Evolutionary conservation across 257 asterid species (phyloP), one percentile per base, ranked within the genome.

Genomic region (Schizonepeta tenuifolia): DNA sequence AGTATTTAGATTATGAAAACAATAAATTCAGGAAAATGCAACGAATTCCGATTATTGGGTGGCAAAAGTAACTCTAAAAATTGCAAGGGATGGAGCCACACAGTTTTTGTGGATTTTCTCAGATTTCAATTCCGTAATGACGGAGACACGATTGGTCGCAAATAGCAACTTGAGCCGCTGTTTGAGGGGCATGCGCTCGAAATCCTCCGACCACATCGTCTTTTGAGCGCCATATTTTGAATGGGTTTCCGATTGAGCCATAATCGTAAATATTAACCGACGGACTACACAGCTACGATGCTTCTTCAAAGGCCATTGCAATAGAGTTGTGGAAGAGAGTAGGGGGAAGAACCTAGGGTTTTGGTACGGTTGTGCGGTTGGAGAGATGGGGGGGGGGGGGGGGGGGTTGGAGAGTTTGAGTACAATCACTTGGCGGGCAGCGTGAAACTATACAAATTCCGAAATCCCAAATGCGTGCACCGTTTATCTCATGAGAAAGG

Each of bases 101-200:
- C 65, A 51, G 55, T 60, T 9, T 20, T 35, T 67, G 15, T 14
- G 22, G 35, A 13, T 41, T 47, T 41, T 15, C 43, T 69, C 67
- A 63, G 78, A 31, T 58, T 73, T 36, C 28, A 76, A 53, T n/a
- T 62, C 79, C 17, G 74, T 35, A 65, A 18, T 72, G 40, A 33
- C 31, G 57, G 81, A n/a, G 50, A 56, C 17, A 35, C 67, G 71
- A 26, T 71, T 75, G 44, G 69, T 70, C 9, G 90, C 88, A 63
- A 84, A 72, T n/a, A 89, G 75, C 79, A 83, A 38, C 59, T 89
- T 89, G 79, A 89, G 59, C 33, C 96, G 90, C 83, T 87, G 90
- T 50, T 87, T 87, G 69, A 91, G 82, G 11, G 97, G 97, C 77
- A 91, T 55, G 18, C 80, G 71, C 72, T 87, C 97, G 70, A 72